Conservation (phyloP, 495 filamentous ascomycete genomes). For the Neurospora sp. region DNA sequence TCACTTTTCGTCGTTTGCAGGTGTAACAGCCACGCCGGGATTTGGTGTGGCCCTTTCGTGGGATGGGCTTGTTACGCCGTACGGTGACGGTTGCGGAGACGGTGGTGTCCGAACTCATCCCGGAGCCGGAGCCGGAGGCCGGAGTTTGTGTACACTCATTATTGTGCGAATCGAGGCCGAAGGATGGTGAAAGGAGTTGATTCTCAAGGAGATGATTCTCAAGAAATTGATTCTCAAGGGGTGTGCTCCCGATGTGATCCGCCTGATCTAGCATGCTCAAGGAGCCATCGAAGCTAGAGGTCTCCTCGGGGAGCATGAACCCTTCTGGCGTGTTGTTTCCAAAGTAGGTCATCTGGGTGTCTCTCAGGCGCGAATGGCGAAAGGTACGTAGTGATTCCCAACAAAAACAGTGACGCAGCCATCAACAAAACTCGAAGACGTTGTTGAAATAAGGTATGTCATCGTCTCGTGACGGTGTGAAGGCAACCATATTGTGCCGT, state of each 20-base stretch:
- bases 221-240: background rate
- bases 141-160: background rate
- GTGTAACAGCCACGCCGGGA: slow-evolving; percentile 45
- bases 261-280: background rate
- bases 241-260: background rate
- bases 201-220: background rate
- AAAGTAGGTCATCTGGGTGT: background rate
- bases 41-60: slow-evolving; percentile 41
- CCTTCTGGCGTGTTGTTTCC: background rate
- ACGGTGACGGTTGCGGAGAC: background rate
- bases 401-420: background rate
- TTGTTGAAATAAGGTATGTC: background rate
- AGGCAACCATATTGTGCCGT: background rate
- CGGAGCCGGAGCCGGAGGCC: background rate
- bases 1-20: slow-evolving; percentile 50
- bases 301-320: background rate
- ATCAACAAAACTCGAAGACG: background rate
- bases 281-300: background rate
- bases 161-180: background rate
- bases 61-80: slow-evolving; percentile 22
- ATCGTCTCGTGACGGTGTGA: background rate
- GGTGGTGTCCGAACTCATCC: background rate
- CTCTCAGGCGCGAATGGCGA: background rate
- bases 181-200: background rate
- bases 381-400: background rate